Evolutionary conservation across 371 early-diverging fungal species (phyloP), one percentile per base, ranked within the genome.

Genomic region (Choanephora cucurbitarum): DNA sequence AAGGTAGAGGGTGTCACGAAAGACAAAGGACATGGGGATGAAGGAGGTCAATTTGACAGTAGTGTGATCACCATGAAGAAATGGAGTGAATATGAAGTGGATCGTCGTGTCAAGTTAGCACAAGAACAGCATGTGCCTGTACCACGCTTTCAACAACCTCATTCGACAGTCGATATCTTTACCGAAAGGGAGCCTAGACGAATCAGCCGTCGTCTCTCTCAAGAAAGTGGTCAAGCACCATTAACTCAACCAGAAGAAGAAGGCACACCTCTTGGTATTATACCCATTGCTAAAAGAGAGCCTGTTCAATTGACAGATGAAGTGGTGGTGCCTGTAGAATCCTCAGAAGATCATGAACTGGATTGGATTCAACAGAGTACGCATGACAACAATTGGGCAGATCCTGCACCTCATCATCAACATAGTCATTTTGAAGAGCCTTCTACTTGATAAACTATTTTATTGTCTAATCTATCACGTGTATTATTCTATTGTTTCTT

Each of bases 1-100:
- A 84, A 86, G 60, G 89, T 94, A 1, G 84, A 86, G 39, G 92
- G 91, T 19, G 70, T 84, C 67, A 83, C 63, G 52, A 83, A 75
- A 5, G 75, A 74, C 44, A 70, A 60, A 52, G 67, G 66, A 0
- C 85, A 87, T 46, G 80, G 82, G 6, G 72, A 70, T 21, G 82
- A 82, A 56, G 80, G 80, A 22, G 89, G 87, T 10, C 75, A 79
- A 55, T 85, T 87, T 52, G 88, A 87, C 60, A 77, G 82, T 49
- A 77, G 77, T 3, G 70, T 80, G 47, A 83, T 87, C 44, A 72
- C 75, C 22, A 85, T 87, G 88, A 83, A 83, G 60, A 77, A 82
- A 45, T 87, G 88, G 88, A 77, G 81, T 52, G 89, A 88, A 55
- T 87, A 75, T 52, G 87, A 88, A 68, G 70, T 77, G 42, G 81